Conservation (phyloP, 192 early-diverging fungal genomes). For the Dispira parvispora region DNA sequence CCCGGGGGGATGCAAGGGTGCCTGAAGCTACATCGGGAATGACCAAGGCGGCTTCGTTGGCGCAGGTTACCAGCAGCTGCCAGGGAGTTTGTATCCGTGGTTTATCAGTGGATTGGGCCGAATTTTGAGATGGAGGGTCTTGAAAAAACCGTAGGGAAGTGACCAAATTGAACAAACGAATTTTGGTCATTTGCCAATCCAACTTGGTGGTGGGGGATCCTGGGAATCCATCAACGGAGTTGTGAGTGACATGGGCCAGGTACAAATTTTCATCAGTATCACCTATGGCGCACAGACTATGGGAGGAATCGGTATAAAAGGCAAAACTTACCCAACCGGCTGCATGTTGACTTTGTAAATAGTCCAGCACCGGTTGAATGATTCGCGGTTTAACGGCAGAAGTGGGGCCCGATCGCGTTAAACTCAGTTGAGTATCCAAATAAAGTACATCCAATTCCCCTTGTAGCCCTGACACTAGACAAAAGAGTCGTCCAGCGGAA, state of each 20-base stretch:
- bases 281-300: background rate
- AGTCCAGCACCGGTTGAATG: background rate
- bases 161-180: background rate
- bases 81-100: background rate
- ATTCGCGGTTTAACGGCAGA: background rate
- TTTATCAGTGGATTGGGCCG: background rate
- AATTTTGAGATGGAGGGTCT: background rate
- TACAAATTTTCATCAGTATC: background rate
- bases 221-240: background rate
- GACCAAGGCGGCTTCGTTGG: constrained; percentile 3
- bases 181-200: background rate
- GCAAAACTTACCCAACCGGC: background rate
- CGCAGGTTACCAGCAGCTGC: constrained; percentile 1
- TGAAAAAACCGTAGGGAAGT: background rate
- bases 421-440: background rate
- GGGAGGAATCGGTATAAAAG: background rate
- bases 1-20: background rate
- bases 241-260: background rate
- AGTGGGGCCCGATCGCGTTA: background rate
- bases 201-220: background rate
- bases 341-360: background rate
- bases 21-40: background rate
- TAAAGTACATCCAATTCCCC: background rate
- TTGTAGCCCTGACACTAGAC: background rate
- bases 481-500: background rate